Evolutionary conservation across 2,329 filamentous ascomycete genomes (phyloP).

Genomic region (Zymoseptoria crescenta): DNA sequence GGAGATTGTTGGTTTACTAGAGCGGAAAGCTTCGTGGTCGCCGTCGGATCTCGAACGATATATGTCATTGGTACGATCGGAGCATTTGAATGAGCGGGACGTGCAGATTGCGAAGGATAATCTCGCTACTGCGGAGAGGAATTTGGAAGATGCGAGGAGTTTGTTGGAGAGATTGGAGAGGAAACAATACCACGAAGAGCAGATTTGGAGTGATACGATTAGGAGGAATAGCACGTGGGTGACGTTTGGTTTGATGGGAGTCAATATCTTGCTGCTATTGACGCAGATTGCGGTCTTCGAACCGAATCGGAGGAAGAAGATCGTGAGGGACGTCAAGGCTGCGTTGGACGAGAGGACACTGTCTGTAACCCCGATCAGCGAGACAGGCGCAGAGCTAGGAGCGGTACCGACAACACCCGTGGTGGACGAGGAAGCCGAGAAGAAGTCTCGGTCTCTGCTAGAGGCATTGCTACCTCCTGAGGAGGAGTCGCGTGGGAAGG

Average conservation of each 20-base stretch:
- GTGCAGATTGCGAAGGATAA: conserved; percentile 65
- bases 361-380: conserved; percentile 4
- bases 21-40: conserved; percentile 88
- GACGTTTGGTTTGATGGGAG: conserved; percentile 94
- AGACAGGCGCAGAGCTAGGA: conserved; percentile 18
- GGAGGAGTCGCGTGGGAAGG: conserved; percentile 1
- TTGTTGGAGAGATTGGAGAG: conserved; percentile 76
- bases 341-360: conserved; percentile 62
- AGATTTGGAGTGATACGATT: conserved; percentile 98
- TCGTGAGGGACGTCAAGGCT: conserved; percentile 69
- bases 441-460: not conserved
- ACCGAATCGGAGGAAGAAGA: conserved; percentile 74
- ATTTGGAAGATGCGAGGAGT: conserved; percentile 68
- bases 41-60: conserved; percentile 85
- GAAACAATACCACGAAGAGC: conserved; percentile 93
- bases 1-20: conserved; percentile 88
- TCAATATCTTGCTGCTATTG: conserved; percentile 85
- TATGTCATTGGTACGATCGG: conserved; percentile 81
- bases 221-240: conserved; percentile 95
- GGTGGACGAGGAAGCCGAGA: conserved; percentile 13
- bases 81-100: conserved; percentile 85
- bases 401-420: conserved; percentile 15
- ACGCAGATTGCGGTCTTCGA: conserved; percentile 64
- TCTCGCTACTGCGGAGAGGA: conserved; percentile 66
- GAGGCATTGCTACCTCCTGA: not conserved